A percentile compares a stretch with the other conserved stretches of the same genome.
Conservation (phyloP, 1,139 yeast genomes). For the Sporopachydermia cereana region DNA sequence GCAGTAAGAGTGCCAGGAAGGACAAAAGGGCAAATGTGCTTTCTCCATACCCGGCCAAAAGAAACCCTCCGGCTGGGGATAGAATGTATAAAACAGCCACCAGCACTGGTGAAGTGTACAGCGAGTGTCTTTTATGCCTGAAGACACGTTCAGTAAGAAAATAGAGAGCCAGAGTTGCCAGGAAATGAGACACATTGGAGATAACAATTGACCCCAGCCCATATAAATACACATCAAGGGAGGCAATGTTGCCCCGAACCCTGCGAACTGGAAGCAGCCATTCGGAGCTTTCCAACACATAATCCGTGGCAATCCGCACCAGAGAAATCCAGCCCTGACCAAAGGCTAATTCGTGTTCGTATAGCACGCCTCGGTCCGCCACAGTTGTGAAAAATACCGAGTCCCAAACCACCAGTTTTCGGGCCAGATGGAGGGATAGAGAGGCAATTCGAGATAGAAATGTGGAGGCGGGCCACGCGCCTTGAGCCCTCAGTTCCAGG, state of each 20-base stretch:
- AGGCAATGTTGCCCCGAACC: conserved; percentile 9
- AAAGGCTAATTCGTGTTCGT: conserved; percentile 87
- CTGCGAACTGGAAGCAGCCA: no score
- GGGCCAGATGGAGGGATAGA: neutral
- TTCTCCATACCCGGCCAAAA: conserved; percentile 70
- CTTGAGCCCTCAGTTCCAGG: neutral
- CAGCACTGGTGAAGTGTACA: conserved; percentile 22
- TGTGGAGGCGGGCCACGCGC: neutral
- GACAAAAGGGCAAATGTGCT: conserved; percentile 56
- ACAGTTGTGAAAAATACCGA: conserved; percentile 61
- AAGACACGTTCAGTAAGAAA: conserved; percentile 32
- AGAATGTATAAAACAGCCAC: conserved; percentile 40
- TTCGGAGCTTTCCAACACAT: neutral
- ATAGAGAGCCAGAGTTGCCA: conserved; percentile 41
- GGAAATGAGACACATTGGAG: conserved; percentile 43
- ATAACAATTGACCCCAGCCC: conserved; percentile 34
- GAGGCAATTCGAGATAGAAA: neutral
- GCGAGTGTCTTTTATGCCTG: conserved; percentile 13
- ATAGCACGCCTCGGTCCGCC: conserved; percentile 37
- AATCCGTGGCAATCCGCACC: conserved; percentile 21
- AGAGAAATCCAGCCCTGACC: conserved; percentile 66
- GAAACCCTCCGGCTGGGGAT: conserved; percentile 75
- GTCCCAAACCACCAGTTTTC: conserved; percentile 63
- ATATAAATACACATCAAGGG: conserved; percentile 30
- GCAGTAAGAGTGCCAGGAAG: conserved; percentile 43